Base-by-base conservation (phyloP, 2,329 filamentous ascomycete genomes). In the Sporothrix brunneoviolacea region DNA sequence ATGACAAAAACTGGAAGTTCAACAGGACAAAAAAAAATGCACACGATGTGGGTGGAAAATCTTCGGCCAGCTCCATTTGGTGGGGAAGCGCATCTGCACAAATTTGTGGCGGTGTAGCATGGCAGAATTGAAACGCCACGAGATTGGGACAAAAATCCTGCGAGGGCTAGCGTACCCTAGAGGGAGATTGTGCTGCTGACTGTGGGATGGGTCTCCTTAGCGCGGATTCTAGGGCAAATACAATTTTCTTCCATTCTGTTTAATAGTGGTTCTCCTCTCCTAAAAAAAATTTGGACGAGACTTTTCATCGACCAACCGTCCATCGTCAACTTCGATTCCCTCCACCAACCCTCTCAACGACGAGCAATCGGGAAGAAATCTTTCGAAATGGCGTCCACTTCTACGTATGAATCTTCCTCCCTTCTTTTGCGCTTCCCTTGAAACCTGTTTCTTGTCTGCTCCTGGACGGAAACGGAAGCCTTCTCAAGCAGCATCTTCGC, bases 401-500 rank as follows among this genome's bases (percentile, higher is more conserved):
- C 55, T 28, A 57, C 56, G 56, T 58, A 58, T 55, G 56, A 36
- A 46, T 32, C 4, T 7, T 27, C 49, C 50, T 19, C 28, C 33
- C 16, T 24, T 6, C 15, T 22, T 43, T 48, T 16, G 10, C 15
- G 38, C 28, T 54, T 36, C 33, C 27, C 15, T 41, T 51, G 41
- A 33, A 22, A 28, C 21, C 27, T 32, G 9, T 10, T 24, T 18
- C 10, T 24, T 28, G 30, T 22, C 15, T 42, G 21, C 21, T 28
- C n/a, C n/a, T 36, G 36, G 15, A 15, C n/a, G 15, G 39, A 12
- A 40, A 24, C 19, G 36, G 21, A 30, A 27, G 18, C 24, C n/a
- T 36, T 52, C 33, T 40, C 36, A 44, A 45, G 36, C 41, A 38
- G 45, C 44, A 48, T 32, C 65, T 67, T 73, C 71, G 74, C 72